phyloP scores from a whole-genome alignment of 2,329 filamentous ascomycete species.

The Botrytis aclada region DNA sequence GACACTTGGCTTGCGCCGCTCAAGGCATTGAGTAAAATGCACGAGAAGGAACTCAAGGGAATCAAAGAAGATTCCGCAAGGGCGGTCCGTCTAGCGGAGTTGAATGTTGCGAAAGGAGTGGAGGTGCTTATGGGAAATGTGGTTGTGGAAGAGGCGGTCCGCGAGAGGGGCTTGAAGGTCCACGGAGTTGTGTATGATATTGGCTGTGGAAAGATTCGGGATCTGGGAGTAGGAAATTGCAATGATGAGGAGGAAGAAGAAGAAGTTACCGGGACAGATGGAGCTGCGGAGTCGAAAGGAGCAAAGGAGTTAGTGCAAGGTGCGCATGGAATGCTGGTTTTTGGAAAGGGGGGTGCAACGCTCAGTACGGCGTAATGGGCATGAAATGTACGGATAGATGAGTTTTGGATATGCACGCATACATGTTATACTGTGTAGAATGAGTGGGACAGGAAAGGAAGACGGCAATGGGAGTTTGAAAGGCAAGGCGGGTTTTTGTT shows the following conservation, averaged over 20 bases:
- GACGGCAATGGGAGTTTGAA: conserved; percentile 7
- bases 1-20: conserved; percentile 55
- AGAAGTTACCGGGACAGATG: conserved; percentile 39
- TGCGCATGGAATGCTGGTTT: conserved; percentile 51
- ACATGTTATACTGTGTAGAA: neutral
- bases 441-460: neutral
- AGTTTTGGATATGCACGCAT: conserved; percentile 5
- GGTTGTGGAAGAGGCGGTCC: conserved; percentile 66
- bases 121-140: conserved; percentile 65
- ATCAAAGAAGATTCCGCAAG: conserved; percentile 54
- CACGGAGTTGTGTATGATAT: conserved; percentile 77
- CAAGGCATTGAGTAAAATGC: conserved; percentile 43
- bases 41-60: conserved; percentile 55
- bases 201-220: conserved; percentile 46
- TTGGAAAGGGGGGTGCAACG: conserved; percentile 42
- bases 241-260: conserved; percentile 22
- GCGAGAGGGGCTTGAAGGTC: conserved; percentile 66
- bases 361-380: conserved; percentile 34
- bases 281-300: conserved; percentile 2
- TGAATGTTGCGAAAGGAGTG: conserved; percentile 71
- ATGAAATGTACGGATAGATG: conserved; percentile 30
- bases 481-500: neutral
- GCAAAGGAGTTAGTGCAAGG: conserved; percentile 38
- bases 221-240: conserved; percentile 46
- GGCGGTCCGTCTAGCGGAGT: conserved; percentile 63